phyloP scores from a whole-genome alignment of 2,329 filamentous ascomycete species.

The Colletotrichum spinosum region DNA sequence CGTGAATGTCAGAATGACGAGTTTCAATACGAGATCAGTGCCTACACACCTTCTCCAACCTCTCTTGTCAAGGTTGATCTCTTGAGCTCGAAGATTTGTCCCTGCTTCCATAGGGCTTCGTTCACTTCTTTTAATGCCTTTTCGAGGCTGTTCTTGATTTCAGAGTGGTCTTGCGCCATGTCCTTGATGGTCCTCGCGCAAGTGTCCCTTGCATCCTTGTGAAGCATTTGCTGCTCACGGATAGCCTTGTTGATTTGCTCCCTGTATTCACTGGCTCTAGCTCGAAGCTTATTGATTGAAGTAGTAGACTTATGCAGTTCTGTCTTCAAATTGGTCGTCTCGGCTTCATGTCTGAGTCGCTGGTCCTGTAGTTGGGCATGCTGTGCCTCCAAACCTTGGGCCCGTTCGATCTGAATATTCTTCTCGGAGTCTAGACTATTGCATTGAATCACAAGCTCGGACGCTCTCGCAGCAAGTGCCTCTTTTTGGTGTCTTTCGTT shows the following conservation, averaged over 20 bases:
- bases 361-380: slow-evolving; percentile 44
- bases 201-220: slow-evolving; percentile 46
- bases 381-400: slow-evolving; percentile 41
- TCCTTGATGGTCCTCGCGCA: slow-evolving; percentile 49
- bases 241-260: slow-evolving; percentile 58
- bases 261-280: slow-evolving; percentile 50
- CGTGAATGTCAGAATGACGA: not conserved
- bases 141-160: slow-evolving; percentile 40
- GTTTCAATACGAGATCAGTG: too few species aligned
- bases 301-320: slow-evolving; percentile 45
- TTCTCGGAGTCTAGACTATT: too few species aligned
- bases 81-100: not conserved
- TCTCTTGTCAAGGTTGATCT: not conserved
- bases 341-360: slow-evolving; percentile 38
- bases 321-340: slow-evolving; percentile 42
- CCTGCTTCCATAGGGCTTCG: slow-evolving; percentile 26
- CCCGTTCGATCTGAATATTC: not conserved
- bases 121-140: slow-evolving; percentile 30
- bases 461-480: too few species aligned
- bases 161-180: slow-evolving; percentile 47
- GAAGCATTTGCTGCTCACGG: slow-evolving; percentile 59
- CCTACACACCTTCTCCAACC: not conserved
- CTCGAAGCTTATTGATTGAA: slow-evolving; percentile 45
- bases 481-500: too few species aligned
- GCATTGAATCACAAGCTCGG: too few species aligned